A percentile compares a stretch with the other conserved stretches of the same genome.
Evolutionary conservation across 768 basidiomycete genomes (phyloP).

Genomic region (Mycena indigotica): DNA sequence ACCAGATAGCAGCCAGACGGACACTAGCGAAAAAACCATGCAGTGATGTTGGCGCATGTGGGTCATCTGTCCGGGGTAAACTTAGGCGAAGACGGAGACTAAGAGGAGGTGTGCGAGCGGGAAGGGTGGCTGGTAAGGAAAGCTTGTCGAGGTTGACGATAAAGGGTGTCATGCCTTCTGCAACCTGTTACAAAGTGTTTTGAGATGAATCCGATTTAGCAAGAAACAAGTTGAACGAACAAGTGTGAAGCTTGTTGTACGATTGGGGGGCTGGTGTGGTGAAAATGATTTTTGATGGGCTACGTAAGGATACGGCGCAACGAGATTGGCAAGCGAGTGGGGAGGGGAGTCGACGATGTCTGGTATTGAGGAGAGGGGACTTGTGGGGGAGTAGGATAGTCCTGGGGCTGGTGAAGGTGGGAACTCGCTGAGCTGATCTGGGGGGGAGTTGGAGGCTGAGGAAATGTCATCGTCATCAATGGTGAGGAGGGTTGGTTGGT

Average conservation of each 20-base stretch:
- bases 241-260: constrained; percentile 49
- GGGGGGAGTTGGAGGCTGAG: constrained; percentile 49
- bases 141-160: constrained; percentile 61
- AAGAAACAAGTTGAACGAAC: no score
- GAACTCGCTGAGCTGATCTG: constrained; percentile 47
- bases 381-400: constrained; percentile 23
- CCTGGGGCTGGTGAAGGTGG: constrained; percentile 42
- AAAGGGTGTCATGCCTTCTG: constrained; percentile 71
- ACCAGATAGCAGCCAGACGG: constrained; percentile 56
- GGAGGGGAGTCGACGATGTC: constrained; percentile 11
- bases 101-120: constrained; percentile 43
- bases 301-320: constrained; percentile 12
- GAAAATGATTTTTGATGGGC: constrained; percentile 11
- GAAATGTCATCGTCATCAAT: constrained; percentile 48
- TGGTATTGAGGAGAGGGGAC: constrained; percentile 16
- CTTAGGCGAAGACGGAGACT: constrained; percentile 58
- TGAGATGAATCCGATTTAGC: no score
- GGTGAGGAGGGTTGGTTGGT: constrained; percentile 46
- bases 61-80: constrained; percentile 57
- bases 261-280: constrained; percentile 27
- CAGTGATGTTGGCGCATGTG: constrained; percentile 53
- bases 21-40: constrained; percentile 66
- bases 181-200: no score
- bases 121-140: constrained; percentile 39
- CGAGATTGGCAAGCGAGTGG: constrained; percentile 16